These are phyloP conservation scores for Sordariomycetes sp. DNA, from an alignment of 2,329 filamentous ascomycete species.

Conservation along the genomic window DNA sequence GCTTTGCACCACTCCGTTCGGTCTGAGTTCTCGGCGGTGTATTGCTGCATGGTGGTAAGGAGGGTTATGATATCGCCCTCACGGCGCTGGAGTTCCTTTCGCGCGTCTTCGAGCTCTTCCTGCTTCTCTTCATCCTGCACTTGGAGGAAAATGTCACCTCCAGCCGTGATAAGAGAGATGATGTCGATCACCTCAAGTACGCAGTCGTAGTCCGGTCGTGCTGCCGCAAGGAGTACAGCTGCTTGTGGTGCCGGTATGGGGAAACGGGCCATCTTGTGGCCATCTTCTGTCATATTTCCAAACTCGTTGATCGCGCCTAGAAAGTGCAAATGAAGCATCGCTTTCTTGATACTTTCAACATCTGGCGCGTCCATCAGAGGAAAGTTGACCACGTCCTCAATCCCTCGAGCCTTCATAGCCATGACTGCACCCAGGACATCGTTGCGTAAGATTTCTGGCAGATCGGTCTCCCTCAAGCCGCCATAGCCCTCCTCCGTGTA, in stretches of 20 bases:
- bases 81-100: slow-evolving; percentile 49
- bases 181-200: slow-evolving; percentile 80
- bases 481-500: slow-evolving; percentile 76
- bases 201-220: slow-evolving; percentile 60
- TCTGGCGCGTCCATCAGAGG: slow-evolving; percentile 79
- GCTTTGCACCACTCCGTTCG: slow-evolving; percentile 49
- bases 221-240: slow-evolving; percentile 73
- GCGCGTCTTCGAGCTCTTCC: slow-evolving; percentile 42
- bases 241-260: slow-evolving; percentile 76
- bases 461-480: slow-evolving; percentile 60
- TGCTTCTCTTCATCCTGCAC: slow-evolving; percentile 46
- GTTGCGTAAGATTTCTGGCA: slow-evolving; percentile 83
- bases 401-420: slow-evolving; percentile 87
- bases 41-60: slow-evolving; percentile 53
- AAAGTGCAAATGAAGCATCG: slow-evolving; percentile 68
- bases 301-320: slow-evolving; percentile 66
- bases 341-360: slow-evolving; percentile 69
- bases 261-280: slow-evolving; percentile 70
- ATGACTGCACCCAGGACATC: slow-evolving; percentile 80
- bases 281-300: slow-evolving; percentile 65
- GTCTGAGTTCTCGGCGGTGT: slow-evolving; percentile 45
- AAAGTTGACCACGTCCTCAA: slow-evolving; percentile 73
- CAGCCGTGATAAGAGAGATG: slow-evolving; percentile 54
- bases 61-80: slow-evolving; percentile 59
- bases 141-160: slow-evolving; percentile 54